Evolutionary conservation across 1,284 basidiomycete genomes (phyloP), one percentile per base, ranked within the genome.

Genomic region (Earliella scabrosa): DNA sequence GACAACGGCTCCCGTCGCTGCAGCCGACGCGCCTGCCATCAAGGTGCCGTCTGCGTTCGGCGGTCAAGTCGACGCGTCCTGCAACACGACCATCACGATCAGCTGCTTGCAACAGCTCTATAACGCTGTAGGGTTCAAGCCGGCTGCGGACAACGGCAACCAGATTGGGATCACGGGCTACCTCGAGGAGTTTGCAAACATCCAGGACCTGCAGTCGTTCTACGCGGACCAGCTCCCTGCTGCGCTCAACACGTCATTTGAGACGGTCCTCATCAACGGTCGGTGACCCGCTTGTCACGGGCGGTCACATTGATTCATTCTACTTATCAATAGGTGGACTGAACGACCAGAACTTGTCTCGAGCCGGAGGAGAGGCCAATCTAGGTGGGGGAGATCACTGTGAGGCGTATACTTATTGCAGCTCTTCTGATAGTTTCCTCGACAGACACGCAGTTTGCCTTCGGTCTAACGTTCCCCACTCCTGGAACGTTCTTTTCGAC

Each of bases 281-380:
- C 48, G 9, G 60, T 40, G 35, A 16, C 7, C 13, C 29, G 29
- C 7, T 31, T 20, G 16, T 13, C n/a, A n/a, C n/a, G n/a, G n/a
- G n/a, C n/a, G n/a, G n/a, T n/a, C n/a, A n/a, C n/a, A n/a, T 49
- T 26, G 8, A 41, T 32, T 31, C 29, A 31, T 31, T 6, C 7
- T 31, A 31, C 13, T 7, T 7, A 10, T 38, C 6, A 21, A 21
- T 29, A 66, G 86, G 82, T 50, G 87, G 83, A 3, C 49, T 76
- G 54, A 90, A 92, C 64, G 77, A 79, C 58, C 90, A 93, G 69
- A 82, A 66, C 32, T 59, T 73, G 16, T 66, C 69, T 0, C 71
- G 73, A n/a, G 82, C 88, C 11, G 89, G 88, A 1, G 68, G 65
- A 4, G 91, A 93, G 70, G 90, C 90, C 13, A 80, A 90, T 63